These are phyloP conservation scores for Crotalaria pallida DNA, from an alignment of 306 rosid species.

Conservation along the genomic window DNA sequence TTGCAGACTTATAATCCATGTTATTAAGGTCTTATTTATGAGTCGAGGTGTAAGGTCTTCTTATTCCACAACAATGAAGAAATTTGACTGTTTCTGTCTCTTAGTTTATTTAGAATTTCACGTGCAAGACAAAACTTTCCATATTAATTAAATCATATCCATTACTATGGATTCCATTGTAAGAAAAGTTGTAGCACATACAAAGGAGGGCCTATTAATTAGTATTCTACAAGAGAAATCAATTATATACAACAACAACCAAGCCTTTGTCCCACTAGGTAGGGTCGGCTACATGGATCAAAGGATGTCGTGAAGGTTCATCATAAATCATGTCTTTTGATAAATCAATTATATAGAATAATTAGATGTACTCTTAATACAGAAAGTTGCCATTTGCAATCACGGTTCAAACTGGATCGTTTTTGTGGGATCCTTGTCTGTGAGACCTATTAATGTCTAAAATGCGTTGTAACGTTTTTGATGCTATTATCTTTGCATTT, in stretches of 20 bases:
- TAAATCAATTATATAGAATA: background rate
- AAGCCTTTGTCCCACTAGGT: too few relatives aligned
- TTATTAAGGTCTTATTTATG: background rate
- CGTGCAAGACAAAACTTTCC: slow-evolving; percentile 2
- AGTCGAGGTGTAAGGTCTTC: background rate
- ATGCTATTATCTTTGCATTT: slow-evolving; percentile 17
- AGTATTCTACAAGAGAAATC: background rate
- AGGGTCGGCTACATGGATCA: too few relatives aligned
- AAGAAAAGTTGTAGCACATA: background rate
- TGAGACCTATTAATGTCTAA: background rate
- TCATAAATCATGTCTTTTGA: too few relatives aligned
- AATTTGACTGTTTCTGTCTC: background rate
- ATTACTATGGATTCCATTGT: slow-evolving; percentile 1
- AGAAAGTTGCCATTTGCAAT: background rate
- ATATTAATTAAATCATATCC: background rate
- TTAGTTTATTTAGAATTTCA: background rate
- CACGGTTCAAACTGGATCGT: background rate
- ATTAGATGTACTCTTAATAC: background rate
- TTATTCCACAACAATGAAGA: background rate
- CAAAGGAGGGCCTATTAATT: background rate
- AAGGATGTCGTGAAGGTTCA: too few relatives aligned
- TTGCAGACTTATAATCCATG: background rate
- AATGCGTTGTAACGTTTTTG: background rate
- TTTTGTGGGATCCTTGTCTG: background rate
- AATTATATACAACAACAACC: background rate